phyloP scores from a whole-genome alignment of 2,329 filamentous ascomycete species.

The Ophiocordyceps polyrhachis-furcata region DNA sequence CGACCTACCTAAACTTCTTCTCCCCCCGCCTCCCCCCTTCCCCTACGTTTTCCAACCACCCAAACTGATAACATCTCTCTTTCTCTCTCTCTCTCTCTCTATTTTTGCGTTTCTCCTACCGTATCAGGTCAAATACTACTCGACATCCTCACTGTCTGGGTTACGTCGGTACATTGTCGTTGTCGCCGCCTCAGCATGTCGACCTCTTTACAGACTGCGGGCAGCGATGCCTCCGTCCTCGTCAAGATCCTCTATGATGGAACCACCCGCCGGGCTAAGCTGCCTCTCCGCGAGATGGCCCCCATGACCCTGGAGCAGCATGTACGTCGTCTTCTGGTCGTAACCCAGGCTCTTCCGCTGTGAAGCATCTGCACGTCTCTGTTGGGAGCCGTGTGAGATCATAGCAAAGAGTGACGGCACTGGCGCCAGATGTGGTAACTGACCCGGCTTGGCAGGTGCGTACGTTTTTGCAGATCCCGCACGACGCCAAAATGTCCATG shows the following conservation, averaged over 20 bases:
- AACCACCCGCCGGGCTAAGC: conserved; percentile 64
- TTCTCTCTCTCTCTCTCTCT: too few species aligned
- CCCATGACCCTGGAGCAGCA: conserved; percentile 58
- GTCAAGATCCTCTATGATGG: conserved; percentile 72
- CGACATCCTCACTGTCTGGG: not conserved
- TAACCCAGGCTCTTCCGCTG: not conserved
- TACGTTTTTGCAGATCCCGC: conserved; percentile 15
- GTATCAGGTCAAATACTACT: not conserved
- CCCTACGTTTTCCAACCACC: not conserved
- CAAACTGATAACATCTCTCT: not conserved
- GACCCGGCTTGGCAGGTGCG: conserved; percentile 11
- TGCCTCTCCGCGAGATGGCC: conserved; percentile 70
- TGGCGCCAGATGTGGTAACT: not conserved
- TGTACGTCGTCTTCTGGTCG: conserved; percentile 36
- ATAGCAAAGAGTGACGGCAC: not conserved
- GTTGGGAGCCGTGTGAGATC: not conserved
- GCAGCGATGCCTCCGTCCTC: conserved; percentile 36
- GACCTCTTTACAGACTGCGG: conserved; percentile 6
- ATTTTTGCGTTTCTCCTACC: too few species aligned
- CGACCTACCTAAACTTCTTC: not conserved
- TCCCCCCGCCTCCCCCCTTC: too few species aligned
- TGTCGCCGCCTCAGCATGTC: conserved; percentile 8
- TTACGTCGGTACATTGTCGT: not conserved
- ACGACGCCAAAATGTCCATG: conserved; percentile 34
- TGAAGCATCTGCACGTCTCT: not conserved